These are phyloP conservation scores for Prinsepia uniflora DNA, from an alignment of 306 rosid species.

Conservation along the genomic window DNA sequence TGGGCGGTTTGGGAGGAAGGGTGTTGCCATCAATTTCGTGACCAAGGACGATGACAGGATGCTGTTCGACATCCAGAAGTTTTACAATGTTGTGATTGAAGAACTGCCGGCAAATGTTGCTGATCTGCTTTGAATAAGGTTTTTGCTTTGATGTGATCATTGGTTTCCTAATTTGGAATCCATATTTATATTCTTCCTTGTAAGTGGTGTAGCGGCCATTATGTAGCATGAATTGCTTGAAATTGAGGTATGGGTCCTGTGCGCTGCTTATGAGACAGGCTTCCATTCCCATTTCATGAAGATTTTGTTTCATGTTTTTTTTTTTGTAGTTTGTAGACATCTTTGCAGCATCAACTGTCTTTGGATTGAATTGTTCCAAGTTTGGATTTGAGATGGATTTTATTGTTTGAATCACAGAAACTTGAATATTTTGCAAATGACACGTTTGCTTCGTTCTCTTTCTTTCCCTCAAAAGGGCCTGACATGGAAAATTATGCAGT, in stretches of 20 bases:
- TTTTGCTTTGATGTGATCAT: slow-evolving; percentile 24
- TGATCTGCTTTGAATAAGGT: slow-evolving; percentile 55
- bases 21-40: slow-evolving; percentile 70
- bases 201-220: slow-evolving; percentile 36
- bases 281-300: slow-evolving; percentile 29
- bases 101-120: slow-evolving; percentile 72
- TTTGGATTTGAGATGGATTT: slow-evolving; percentile 20
- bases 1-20: slow-evolving; percentile 68
- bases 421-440: neutral
- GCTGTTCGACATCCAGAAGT: slow-evolving; percentile 61
- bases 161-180: slow-evolving; percentile 32
- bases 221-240: slow-evolving; percentile 22
- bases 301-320: slow-evolving; percentile 38
- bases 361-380: slow-evolving; percentile 24
- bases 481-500: neutral
- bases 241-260: slow-evolving; percentile 23
- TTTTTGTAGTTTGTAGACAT: slow-evolving; percentile 25
- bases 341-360: slow-evolving; percentile 26
- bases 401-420: neutral
- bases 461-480: no score
- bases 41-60: slow-evolving; percentile 57
- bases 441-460: no score
- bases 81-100: slow-evolving; percentile 55
- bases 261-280: slow-evolving; percentile 19
- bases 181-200: slow-evolving; percentile 21